Percentiles rank a stretch among this genome's conserved stretches.
Conservation (phyloP, 1,139 yeast species). For the Debaryomyces sp. region DNA sequence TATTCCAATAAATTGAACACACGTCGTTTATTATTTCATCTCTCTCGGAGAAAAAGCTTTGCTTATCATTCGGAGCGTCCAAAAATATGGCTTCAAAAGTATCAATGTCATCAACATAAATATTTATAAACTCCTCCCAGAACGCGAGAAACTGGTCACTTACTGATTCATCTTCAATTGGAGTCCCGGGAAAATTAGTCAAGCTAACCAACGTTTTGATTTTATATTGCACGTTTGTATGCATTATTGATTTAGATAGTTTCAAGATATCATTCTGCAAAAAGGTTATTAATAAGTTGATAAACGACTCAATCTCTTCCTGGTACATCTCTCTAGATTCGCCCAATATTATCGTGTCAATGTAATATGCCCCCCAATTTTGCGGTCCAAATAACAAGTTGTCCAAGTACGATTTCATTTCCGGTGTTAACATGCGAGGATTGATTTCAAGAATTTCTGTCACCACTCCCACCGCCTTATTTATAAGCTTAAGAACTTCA, state of each 20-base stretch:
- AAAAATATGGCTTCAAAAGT: slow-evolving; percentile 35
- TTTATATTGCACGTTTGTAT: slow-evolving; percentile 40
- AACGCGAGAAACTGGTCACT: slow-evolving; percentile 72
- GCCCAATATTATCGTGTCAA: slow-evolving; percentile 25
- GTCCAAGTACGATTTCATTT: slow-evolving; percentile 23
- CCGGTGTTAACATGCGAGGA: slow-evolving; percentile 39
- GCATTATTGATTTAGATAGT: slow-evolving; percentile 48
- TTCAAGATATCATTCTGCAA: slow-evolving; percentile 54
- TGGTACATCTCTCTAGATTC: slow-evolving; percentile 35
- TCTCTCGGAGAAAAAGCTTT: slow-evolving; percentile 30
- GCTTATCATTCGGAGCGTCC: slow-evolving; percentile 22
- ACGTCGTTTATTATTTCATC: slow-evolving; percentile 45
- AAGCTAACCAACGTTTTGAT: slow-evolving; percentile 56
- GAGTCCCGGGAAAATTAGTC: slow-evolving; percentile 61
- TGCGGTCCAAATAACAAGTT: slow-evolving; percentile 37
- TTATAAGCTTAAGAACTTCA: slow-evolving; percentile 15
- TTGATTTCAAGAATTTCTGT: slow-evolving; percentile 52
- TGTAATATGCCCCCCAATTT: slow-evolving; percentile 42
- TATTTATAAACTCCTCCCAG: slow-evolving; percentile 79
- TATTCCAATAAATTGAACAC: slow-evolving; percentile 63
- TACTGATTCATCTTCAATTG: slow-evolving; percentile 67
- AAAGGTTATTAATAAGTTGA: slow-evolving; percentile 54
- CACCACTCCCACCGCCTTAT: slow-evolving; percentile 36
- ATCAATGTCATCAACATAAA: slow-evolving; percentile 58
- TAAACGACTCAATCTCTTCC: slow-evolving; percentile 49